A percentile compares a stretch with the other conserved stretches of the same genome.
phyloP scores from a whole-genome alignment of 768 basidiomycete genomes.

The Mycena rebaudengoi region DNA sequence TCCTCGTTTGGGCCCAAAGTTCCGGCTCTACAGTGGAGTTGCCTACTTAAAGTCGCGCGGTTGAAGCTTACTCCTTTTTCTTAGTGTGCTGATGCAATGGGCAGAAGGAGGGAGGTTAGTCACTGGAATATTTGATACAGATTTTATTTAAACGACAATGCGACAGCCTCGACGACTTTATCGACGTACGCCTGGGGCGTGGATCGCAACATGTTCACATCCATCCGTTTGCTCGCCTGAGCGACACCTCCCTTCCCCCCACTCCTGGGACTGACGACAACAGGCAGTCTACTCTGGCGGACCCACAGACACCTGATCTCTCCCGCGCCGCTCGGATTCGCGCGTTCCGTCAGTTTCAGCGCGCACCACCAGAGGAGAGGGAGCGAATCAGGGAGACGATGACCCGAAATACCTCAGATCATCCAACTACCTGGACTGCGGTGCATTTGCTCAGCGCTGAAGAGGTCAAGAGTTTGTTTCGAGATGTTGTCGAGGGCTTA shows the following conservation, averaged over 20 bases:
- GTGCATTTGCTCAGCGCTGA: slow-evolving; percentile 88
- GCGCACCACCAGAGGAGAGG: slow-evolving; percentile 68
- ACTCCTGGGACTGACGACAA: slow-evolving; percentile 22
- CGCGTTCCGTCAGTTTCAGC: slow-evolving; percentile 76
- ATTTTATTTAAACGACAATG: not conserved
- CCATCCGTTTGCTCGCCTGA: slow-evolving; percentile 38
- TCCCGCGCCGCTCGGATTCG: slow-evolving; percentile 78
- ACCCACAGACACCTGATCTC: slow-evolving; percentile 45
- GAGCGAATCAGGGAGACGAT: slow-evolving; percentile 66
- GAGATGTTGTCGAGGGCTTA: slow-evolving; percentile 87
- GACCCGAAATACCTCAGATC: slow-evolving; percentile 29
- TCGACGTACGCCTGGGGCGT: slow-evolving; percentile 79
- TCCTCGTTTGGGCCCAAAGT: slow-evolving; percentile 90
- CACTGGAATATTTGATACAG: not conserved
- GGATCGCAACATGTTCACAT: slow-evolving; percentile 58
- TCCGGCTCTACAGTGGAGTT: slow-evolving; percentile 83
- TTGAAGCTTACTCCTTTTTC: not conserved
- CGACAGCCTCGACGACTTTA: slow-evolving; percentile 81
- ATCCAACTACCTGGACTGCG: slow-evolving; percentile 63
- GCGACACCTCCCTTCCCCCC: slow-evolving; percentile 21
- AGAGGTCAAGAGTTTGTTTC: slow-evolving; percentile 83
- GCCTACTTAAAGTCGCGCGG: not conserved
- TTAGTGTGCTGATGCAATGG: slow-evolving; percentile 91
- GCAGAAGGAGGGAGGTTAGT: slow-evolving; percentile 83
- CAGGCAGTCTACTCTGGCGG: slow-evolving; percentile 25